These are phyloP conservation scores for Neurospora sp. DNA, from an alignment of 2,329 filamentous ascomycete species.

Conservation along the genomic window DNA sequence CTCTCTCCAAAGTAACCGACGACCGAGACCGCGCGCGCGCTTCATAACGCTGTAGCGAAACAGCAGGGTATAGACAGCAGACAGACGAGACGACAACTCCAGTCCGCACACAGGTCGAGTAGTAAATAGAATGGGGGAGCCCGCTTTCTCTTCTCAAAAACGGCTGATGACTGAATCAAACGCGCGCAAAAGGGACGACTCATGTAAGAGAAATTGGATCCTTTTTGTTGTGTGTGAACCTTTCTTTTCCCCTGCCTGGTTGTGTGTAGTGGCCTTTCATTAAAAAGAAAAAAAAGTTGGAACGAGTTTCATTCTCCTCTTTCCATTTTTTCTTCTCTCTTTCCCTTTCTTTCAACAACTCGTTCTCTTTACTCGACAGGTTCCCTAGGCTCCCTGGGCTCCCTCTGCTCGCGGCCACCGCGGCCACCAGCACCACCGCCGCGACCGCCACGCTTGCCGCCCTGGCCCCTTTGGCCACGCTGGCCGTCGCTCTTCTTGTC, in stretches of 20 bases:
- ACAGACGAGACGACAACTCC: neutral
- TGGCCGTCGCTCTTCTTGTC: constrained; percentile 26
- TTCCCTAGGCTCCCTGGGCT: constrained; percentile 40
- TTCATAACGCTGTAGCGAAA: neutral
- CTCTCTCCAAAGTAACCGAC: neutral
- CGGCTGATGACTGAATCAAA: neutral
- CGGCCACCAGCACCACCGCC: constrained; percentile 30
- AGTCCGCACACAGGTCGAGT: neutral
- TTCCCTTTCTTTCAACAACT: neutral
- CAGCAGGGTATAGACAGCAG: neutral
- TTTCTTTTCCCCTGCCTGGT: neutral
- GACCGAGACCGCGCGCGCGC: neutral
- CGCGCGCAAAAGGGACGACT: neutral
- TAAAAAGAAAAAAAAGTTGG: neutral
- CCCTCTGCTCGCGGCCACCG: constrained; percentile 39
- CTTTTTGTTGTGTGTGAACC: neutral
- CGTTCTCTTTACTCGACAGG: constrained; percentile 22
- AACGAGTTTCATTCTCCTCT: neutral
- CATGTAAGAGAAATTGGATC: neutral
- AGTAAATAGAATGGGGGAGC: neutral
- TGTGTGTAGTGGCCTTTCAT: neutral
- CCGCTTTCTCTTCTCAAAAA: neutral
- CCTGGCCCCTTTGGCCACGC: constrained; percentile 23
- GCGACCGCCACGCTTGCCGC: constrained; percentile 35
- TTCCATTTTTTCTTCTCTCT: constrained; percentile 6